Conservation (phyloP, 164 flowering plant genomes). For the Platanus orientalis region DNA sequence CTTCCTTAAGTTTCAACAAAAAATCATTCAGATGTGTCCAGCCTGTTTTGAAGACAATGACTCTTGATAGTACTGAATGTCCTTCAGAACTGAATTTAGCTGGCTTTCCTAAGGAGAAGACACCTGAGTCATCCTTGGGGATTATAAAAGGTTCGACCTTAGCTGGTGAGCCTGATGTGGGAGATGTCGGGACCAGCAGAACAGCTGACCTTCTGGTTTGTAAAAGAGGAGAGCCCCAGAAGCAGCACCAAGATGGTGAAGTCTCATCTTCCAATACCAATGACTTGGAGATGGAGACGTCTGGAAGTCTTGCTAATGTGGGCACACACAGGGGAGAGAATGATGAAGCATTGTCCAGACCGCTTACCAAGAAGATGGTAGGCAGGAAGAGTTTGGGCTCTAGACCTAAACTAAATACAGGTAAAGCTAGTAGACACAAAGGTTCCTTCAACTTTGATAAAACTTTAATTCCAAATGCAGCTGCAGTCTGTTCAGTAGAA, state of each 20-base stretch:
- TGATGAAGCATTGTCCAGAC: slow-evolving; percentile 18
- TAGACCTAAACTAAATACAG: slow-evolving; percentile 28
- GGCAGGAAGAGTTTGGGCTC: slow-evolving; percentile 44
- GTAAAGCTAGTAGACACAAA: slow-evolving; percentile 24
- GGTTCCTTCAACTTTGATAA: slow-evolving; percentile 30
- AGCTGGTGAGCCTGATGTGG: slow-evolving; percentile 7
- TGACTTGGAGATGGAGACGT: slow-evolving; percentile 12
- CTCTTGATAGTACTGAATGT: neutral
- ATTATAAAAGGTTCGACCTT: slow-evolving; percentile 6
- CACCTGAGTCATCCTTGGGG: slow-evolving; percentile 13
- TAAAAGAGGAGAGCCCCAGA: slow-evolving; percentile 15
- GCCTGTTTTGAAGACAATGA: slow-evolving; percentile 13
- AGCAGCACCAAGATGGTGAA: slow-evolving; percentile 15
- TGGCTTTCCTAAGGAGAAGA: neutral
- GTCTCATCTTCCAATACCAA: slow-evolving; percentile 17
- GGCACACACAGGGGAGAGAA: slow-evolving; percentile 18
- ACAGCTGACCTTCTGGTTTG: slow-evolving; percentile 8
- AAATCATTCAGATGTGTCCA: slow-evolving; percentile 15
- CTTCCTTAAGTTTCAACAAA: slow-evolving; percentile 12
- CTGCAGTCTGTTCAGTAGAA: slow-evolving; percentile 3
- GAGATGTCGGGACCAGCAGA: neutral
- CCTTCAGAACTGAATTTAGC: neutral
- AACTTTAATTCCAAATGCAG: slow-evolving; percentile 14
- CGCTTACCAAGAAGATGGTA: slow-evolving; percentile 31
- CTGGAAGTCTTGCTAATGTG: slow-evolving; percentile 10